Evolutionary conservation across 345 rosid genomes (phyloP).

Genomic region (Arabis hirsuta): DNA sequence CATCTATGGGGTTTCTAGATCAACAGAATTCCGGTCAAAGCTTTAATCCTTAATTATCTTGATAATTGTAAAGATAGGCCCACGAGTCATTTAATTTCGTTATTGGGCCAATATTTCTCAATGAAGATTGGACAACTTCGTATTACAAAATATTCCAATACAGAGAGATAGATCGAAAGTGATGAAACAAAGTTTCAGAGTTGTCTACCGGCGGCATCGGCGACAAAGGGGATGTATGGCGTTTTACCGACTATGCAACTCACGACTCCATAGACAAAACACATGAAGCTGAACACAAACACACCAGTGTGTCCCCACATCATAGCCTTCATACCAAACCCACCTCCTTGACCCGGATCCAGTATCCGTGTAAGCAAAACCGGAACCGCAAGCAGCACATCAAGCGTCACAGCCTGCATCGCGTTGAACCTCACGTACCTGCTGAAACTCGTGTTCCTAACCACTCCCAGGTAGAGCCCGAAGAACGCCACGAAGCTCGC

Average conservation of each 20-base stretch:
- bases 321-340: slow-evolving; percentile 61
- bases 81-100: too few species aligned
- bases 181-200: slow-evolving; percentile 37
- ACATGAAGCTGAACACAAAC: slow-evolving; percentile 71
- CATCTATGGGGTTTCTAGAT: too few species aligned
- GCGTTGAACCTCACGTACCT: slow-evolving; percentile 78
- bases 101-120: too few species aligned
- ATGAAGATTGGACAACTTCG: too few species aligned
- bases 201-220: slow-evolving; percentile 85
- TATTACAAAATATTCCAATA: too few species aligned
- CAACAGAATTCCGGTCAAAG: too few species aligned
- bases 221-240: slow-evolving; percentile 82
- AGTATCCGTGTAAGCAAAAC: slow-evolving; percentile 63
- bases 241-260: slow-evolving; percentile 70
- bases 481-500: slow-evolving; percentile 92
- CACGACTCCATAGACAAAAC: slow-evolving; percentile 66
- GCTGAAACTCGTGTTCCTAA: slow-evolving; percentile 71
- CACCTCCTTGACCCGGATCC: slow-evolving; percentile 68
- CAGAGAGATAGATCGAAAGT: too few species aligned
- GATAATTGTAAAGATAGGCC: too few species aligned
- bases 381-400: slow-evolving; percentile 81
- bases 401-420: slow-evolving; percentile 92
- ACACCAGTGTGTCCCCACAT: slow-evolving; percentile 76
- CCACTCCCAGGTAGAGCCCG: slow-evolving; percentile 80
- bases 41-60: too few species aligned